Evolutionary conservation across 2,329 filamentous ascomycete species (phyloP).

Genomic region (Calonectria multiphialidica): DNA sequence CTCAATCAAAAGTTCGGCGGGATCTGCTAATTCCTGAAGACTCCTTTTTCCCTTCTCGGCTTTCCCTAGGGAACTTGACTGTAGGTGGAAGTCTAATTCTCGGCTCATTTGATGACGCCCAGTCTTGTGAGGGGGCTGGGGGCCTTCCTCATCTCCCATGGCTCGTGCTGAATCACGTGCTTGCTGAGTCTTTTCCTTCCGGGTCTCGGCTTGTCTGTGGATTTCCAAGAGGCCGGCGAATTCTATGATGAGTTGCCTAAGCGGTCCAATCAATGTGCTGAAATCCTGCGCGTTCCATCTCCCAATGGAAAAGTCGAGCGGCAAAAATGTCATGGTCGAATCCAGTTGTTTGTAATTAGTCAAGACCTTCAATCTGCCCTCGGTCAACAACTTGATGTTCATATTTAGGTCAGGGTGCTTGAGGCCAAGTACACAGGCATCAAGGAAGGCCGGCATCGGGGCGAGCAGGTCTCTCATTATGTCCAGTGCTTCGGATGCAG

Average conservation of each 20-base stretch:
- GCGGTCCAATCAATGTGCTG: not conserved
- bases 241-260: slow-evolving; percentile 12
- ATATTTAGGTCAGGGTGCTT: slow-evolving; percentile 14
- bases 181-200: not conserved
- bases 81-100: slow-evolving; percentile 15
- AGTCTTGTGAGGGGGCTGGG: not conserved
- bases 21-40: slow-evolving; percentile 10
- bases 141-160: not conserved
- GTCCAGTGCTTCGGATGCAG: slow-evolving; percentile 56
- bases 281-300: slow-evolving; percentile 18
- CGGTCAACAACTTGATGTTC: not conserved
- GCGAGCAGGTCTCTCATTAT: slow-evolving; percentile 8
- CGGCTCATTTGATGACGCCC: slow-evolving; percentile 21
- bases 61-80: not conserved
- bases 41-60: not conserved
- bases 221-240: slow-evolving; percentile 16
- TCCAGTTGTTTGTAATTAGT: slow-evolving; percentile 15
- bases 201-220: slow-evolving; percentile 16
- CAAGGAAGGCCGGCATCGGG: slow-evolving; percentile 9
- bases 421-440: slow-evolving; percentile 10
- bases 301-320: slow-evolving; percentile 20
- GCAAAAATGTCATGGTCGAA: slow-evolving; percentile 10
- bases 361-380: not conserved
- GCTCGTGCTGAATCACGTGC: slow-evolving; percentile 5
- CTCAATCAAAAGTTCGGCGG: not conserved